phyloP scores from a whole-genome alignment of 2,329 filamentous ascomycete genomes.

The Zymoseptoria crescenta region DNA sequence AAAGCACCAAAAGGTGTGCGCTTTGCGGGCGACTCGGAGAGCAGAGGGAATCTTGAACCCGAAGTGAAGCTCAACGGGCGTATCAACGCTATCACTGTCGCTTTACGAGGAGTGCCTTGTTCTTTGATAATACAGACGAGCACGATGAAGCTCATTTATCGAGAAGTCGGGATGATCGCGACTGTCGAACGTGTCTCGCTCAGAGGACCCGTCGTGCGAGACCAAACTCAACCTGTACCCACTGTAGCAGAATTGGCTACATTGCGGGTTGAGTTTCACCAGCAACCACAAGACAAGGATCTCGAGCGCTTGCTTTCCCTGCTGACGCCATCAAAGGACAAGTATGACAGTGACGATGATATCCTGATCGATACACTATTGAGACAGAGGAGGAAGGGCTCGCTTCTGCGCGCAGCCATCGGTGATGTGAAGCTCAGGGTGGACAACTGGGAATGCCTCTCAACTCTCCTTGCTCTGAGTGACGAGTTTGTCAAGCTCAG shows the following conservation, averaged over 20 bases:
- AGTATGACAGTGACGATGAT: conserved; percentile 82
- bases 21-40: conserved; percentile 42
- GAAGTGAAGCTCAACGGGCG: conserved; percentile 63
- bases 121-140: conserved; percentile 67
- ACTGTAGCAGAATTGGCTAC: conserved; percentile 14
- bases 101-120: conserved; percentile 71
- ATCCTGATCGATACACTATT: conserved; percentile 90
- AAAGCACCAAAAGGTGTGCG: conserved; percentile 45
- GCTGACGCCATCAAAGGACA: conserved; percentile 84
- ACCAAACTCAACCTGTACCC: conserved; percentile 32
- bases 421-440: conserved; percentile 57
- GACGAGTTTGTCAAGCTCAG: conserved; percentile 73
- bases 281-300: conserved; percentile 67
- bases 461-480: conserved; percentile 60
- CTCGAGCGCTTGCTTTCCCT: conserved; percentile 74
- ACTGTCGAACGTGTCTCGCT: conserved; percentile 69
- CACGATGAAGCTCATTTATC: conserved; percentile 71
- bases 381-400: conserved; percentile 76
- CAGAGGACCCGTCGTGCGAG: conserved; percentile 52
- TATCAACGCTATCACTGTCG: conserved; percentile 66
- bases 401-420: conserved; percentile 65
- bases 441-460: conserved; percentile 56
- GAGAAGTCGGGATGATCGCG: conserved; percentile 63
- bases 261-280: conserved; percentile 64
- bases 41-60: conserved; percentile 20